Evolutionary conservation across 2,329 filamentous ascomycete species (phyloP).

Genomic region (Chaetomiaceae sp.): DNA sequence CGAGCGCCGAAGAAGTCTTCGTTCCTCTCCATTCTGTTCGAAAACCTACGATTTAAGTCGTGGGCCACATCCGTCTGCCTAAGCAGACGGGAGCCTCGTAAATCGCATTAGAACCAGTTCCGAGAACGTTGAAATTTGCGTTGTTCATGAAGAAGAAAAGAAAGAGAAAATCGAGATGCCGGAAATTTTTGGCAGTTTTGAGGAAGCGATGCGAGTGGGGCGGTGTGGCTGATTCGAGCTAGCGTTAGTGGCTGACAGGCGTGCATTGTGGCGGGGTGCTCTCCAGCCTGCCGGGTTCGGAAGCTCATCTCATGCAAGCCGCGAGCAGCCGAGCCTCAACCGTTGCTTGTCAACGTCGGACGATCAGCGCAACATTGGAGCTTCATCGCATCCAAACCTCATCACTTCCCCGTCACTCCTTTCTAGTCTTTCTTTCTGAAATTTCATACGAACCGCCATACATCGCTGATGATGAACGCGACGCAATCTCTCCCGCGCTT

Average conservation of each 20-base stretch:
- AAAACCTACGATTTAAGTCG: conserved; percentile 37
- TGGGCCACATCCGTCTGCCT: conserved; percentile 31
- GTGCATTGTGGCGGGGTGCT: too few species aligned
- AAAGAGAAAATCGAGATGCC: conserved; percentile 21
- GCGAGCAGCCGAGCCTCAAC: conserved; percentile 9
- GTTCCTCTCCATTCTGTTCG: conserved; percentile 41
- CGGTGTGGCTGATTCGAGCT: conserved; percentile 6
- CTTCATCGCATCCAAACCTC: too few species aligned
- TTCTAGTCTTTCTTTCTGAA: too few species aligned
- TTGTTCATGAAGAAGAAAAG: conserved; percentile 39
- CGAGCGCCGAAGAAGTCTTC: conserved; percentile 36
- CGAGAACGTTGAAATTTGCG: conserved; percentile 44
- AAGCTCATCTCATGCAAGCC: background rate
- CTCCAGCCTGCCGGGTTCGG: background rate
- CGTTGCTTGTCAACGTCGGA: conserved; percentile 5
- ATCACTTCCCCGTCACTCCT: background rate
- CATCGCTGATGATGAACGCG: conserved; percentile 25
- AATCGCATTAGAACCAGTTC: conserved; percentile 34
- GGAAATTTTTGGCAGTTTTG: conserved; percentile 17
- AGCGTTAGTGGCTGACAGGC: too few species aligned
- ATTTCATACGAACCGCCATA: background rate
- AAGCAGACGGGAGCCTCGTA: conserved; percentile 33
- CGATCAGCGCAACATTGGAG: too few species aligned
- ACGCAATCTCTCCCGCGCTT: conserved; percentile 45
- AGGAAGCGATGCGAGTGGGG: conserved; percentile 3